These are phyloP conservation scores for Calocera cornea DNA, from an alignment of 768 basidiomycete genomes.

Conservation along the genomic window DNA sequence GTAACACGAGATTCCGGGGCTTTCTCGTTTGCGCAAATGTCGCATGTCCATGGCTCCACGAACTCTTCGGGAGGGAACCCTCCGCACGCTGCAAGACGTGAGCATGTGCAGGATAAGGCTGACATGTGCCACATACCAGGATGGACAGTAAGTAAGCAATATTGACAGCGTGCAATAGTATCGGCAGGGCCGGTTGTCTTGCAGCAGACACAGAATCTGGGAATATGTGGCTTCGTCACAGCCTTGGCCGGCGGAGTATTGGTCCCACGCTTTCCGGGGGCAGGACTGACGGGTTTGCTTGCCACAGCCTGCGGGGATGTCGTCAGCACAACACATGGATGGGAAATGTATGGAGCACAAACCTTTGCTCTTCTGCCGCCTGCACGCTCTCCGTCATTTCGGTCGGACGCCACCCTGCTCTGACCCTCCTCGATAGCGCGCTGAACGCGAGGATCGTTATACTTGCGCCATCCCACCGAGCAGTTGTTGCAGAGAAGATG, in stretches of 20 bases:
- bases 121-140: constrained; percentile 39
- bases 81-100: constrained; percentile 37
- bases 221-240: neutral
- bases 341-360: neutral
- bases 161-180: constrained; percentile 68
- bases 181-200: constrained; percentile 58
- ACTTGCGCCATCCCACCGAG: neutral
- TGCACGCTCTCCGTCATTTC: neutral
- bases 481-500: constrained; percentile 1
- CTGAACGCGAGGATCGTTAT: neutral
- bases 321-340: neutral
- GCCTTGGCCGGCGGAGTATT: neutral
- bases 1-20: constrained; percentile 68
- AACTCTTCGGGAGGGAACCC: constrained; percentile 46
- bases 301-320: neutral
- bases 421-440: neutral
- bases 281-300: neutral
- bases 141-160: constrained; percentile 68
- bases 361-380: neutral
- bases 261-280: neutral
- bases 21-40: constrained; percentile 75
- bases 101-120: neutral
- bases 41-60: constrained; percentile 70
- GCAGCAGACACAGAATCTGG: constrained; percentile 51
- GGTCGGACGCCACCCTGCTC: neutral